phyloP scores from a whole-genome alignment of 2,329 filamentous ascomycete genomes.

The Fusarium albidum region DNA sequence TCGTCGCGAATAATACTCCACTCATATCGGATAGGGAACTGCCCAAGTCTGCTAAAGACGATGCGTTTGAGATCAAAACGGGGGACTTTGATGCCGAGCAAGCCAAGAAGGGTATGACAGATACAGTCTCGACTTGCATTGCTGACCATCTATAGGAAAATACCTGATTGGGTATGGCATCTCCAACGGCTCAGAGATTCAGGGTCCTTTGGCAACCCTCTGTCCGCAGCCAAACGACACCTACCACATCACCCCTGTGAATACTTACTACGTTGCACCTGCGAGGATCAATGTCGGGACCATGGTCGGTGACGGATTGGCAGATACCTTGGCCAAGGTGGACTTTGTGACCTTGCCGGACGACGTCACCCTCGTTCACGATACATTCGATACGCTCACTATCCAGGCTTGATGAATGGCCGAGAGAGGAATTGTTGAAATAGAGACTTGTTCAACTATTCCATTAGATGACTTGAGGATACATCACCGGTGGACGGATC shows the following conservation, averaged over 20 bases:
- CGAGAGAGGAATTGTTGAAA: too few species aligned
- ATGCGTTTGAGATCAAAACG: background rate
- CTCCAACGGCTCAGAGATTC: background rate
- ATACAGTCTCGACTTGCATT: background rate
- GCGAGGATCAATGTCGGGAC: too few species aligned
- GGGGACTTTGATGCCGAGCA: background rate
- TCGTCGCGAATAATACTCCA: background rate
- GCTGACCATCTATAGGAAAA: background rate
- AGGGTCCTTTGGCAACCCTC: background rate
- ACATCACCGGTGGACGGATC: too few species aligned
- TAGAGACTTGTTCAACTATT: too few species aligned
- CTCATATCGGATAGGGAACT: background rate
- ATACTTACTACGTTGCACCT: background rate
- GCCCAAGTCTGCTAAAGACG: background rate
- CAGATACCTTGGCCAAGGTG: too few species aligned
- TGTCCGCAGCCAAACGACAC: background rate
- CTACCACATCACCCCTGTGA: background rate
- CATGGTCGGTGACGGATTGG: too few species aligned
- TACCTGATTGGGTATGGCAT: background rate
- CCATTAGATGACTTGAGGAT: too few species aligned
- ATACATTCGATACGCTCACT: too few species aligned
- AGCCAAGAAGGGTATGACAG: background rate
- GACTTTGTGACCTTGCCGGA: too few species aligned
- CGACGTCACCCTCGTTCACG: too few species aligned
- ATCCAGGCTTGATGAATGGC: too few species aligned